A percentile compares a stretch with the other conserved stretches of the same genome.
Conservation (phyloP, 768 basidiomycete genomes). For the Suillus subalutaceus region DNA sequence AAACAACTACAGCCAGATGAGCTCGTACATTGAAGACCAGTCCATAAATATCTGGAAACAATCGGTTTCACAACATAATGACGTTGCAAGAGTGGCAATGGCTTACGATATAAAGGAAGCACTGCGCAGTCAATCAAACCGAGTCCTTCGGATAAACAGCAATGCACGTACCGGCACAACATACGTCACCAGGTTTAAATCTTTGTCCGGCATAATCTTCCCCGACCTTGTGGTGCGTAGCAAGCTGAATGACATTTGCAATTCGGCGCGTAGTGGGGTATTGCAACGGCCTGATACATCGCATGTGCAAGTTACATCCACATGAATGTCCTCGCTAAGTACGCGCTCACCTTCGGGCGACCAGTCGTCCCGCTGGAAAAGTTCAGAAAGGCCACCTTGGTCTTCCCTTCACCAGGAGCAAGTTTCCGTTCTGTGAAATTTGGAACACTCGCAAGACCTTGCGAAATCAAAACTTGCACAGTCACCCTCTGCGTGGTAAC, state of each 20-base stretch:
- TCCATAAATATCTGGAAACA: conserved; percentile 62
- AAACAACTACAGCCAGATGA: conserved; percentile 1
- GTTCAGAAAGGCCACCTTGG: conserved; percentile 69
- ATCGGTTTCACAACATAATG: neutral
- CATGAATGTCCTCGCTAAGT: neutral
- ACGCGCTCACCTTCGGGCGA: conserved; percentile 58
- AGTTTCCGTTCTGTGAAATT: conserved; percentile 55
- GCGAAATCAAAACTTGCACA: conserved; percentile 49
- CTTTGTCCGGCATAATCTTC: conserved; percentile 50
- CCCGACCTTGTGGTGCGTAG: conserved; percentile 53
- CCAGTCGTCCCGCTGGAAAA: conserved; percentile 83
- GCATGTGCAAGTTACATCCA: neutral
- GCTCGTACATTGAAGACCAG: conserved; percentile 56
- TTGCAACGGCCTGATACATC: conserved; percentile 53
- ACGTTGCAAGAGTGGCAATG: neutral
- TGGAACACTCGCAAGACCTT: conserved; percentile 44
- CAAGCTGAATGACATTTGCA: conserved; percentile 64
- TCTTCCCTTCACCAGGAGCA: conserved; percentile 61
- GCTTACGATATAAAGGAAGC: conserved; percentile 64
- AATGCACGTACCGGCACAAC: conserved; percentile 52
- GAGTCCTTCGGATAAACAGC: neutral
- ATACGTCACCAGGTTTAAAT: conserved; percentile 62
- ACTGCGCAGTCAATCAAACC: conserved; percentile 36
- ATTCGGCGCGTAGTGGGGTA: conserved; percentile 62
- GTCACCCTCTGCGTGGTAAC: conserved; percentile 29